phyloP scores from a whole-genome alignment of 176 grass and related monocot genomes.

The Luzula sylvatica region DNA sequence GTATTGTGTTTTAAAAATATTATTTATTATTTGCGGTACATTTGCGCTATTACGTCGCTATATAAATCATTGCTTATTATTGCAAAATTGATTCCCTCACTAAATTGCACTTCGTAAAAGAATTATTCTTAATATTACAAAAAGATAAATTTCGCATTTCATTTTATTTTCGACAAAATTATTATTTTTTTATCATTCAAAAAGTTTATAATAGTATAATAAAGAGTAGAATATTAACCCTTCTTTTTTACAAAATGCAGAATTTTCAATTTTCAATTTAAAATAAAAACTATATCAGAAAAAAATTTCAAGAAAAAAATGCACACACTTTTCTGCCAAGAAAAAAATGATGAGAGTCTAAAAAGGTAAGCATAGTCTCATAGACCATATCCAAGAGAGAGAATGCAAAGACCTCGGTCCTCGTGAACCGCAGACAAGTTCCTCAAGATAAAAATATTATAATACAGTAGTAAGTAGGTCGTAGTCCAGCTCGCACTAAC shows the following conservation, averaged over 20 bases:
- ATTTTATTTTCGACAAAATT: no score
- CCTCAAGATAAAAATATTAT: background rate
- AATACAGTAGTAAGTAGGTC: background rate
- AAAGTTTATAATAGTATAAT: no score
- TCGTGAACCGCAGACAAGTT: constrained; percentile 9
- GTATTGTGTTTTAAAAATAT: no score
- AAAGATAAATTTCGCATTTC: no score
- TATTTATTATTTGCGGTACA: no score
- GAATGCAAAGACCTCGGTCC: background rate
- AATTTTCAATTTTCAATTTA: background rate
- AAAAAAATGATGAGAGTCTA: background rate
- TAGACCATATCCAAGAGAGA: background rate
- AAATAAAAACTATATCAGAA: background rate
- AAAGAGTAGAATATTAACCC: no score
- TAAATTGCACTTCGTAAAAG: no score
- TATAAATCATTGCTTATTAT: no score
- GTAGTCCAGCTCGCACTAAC: constrained; percentile 15
- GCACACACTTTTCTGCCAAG: background rate
- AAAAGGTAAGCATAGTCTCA: background rate
- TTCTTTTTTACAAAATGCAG: background rate
- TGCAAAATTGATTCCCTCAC: no score
- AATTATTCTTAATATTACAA: no score
- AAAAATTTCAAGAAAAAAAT: background rate
- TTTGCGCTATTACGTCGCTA: no score
- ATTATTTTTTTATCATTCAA: no score